phyloP scores from a whole-genome alignment of 1,139 yeast genomes.

The Lodderomyces jiufengensis region DNA sequence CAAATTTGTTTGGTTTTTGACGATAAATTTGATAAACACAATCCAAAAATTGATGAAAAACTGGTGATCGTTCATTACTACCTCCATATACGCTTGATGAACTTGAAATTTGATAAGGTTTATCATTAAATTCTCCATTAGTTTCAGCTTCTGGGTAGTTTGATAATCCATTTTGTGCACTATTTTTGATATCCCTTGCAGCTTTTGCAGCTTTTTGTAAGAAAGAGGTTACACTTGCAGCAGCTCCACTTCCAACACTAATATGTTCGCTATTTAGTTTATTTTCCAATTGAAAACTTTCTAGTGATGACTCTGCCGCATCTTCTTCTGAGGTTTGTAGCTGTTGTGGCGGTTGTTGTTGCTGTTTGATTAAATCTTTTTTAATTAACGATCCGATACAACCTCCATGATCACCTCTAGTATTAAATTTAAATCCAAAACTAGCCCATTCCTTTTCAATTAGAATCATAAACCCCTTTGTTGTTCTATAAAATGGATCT shows the following conservation, averaged over 20 bases:
- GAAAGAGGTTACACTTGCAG: slow-evolving; percentile 20
- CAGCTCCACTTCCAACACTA: slow-evolving; percentile 9
- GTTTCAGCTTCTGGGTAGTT: slow-evolving; percentile 1
- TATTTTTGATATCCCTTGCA: slow-evolving; percentile 40
- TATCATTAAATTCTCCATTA: background rate
- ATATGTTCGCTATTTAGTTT: slow-evolving; percentile 12
- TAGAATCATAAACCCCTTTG: slow-evolving; percentile 79
- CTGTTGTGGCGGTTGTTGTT: background rate
- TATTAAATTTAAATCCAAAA: slow-evolving; percentile 87
- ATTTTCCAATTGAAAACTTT: slow-evolving; percentile 12
- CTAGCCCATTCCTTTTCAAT: slow-evolving; percentile 95
- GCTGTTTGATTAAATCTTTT: slow-evolving; percentile 16
- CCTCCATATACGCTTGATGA: slow-evolving; percentile 30
- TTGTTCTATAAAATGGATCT: slow-evolving; percentile 85
- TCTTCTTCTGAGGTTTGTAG: slow-evolving; percentile 13
- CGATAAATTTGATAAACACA: slow-evolving; percentile 75
- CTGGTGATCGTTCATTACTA: slow-evolving; percentile 65
- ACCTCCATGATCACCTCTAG: slow-evolving; percentile 73
- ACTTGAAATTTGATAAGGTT: slow-evolving; percentile 11
- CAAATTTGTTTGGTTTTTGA: slow-evolving; percentile 72
- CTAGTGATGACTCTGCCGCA: slow-evolving; percentile 12
- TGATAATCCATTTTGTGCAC: slow-evolving; percentile 25
- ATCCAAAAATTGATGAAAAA: slow-evolving; percentile 91
- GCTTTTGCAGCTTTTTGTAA: slow-evolving; percentile 46
- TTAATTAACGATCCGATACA: slow-evolving; percentile 40